Conservation (phyloP, 495 filamentous ascomycete species). For the Talaromyces trachyspermus region DNA sequence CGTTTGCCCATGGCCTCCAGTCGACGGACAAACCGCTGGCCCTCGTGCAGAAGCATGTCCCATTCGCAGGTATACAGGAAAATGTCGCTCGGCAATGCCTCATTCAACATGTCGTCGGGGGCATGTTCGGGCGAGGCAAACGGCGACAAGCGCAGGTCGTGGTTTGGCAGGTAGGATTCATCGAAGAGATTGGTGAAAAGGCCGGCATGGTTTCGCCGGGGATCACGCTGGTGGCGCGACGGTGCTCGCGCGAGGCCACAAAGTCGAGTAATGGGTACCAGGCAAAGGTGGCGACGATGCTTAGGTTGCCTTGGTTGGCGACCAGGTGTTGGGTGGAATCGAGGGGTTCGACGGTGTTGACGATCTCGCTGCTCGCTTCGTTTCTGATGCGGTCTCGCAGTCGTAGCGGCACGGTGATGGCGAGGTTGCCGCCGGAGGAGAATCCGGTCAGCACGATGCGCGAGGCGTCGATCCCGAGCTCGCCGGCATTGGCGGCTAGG, state of each 20-base stretch:
- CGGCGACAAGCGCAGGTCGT: slow-evolving; percentile 44
- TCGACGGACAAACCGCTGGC: slow-evolving; percentile 56
- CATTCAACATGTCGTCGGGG: slow-evolving; percentile 39
- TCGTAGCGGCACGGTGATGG: slow-evolving; percentile 70
- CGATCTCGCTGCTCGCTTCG: slow-evolving; percentile 14
- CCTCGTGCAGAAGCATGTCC: slow-evolving; percentile 83
- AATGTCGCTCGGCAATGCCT: slow-evolving; percentile 55
- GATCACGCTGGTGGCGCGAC: slow-evolving; percentile 56
- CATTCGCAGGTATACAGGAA: slow-evolving; percentile 78
- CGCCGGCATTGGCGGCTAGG: slow-evolving; percentile 50
- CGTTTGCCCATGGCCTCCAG: slow-evolving; percentile 58
- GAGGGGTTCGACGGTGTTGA: neutral
- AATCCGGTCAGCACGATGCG: slow-evolving; percentile 75
- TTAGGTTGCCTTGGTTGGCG: slow-evolving; percentile 26
- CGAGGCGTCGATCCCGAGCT: slow-evolving; percentile 48
- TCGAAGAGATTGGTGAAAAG: slow-evolving; percentile 83
- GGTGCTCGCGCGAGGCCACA: slow-evolving; percentile 62
- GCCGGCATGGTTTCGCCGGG: slow-evolving; percentile 67
- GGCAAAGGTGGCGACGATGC: slow-evolving; percentile 52
- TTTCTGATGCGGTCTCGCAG: slow-evolving; percentile 33
- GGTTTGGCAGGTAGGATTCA: slow-evolving; percentile 61
- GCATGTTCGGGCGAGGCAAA: slow-evolving; percentile 60
- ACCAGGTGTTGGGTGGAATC: slow-evolving; percentile 33
- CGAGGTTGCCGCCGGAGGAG: slow-evolving; percentile 80
- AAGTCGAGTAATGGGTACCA: slow-evolving; percentile 89